Base-by-base conservation (phyloP, 2,329 filamentous ascomycete species). In the Capronia epimyces region DNA sequence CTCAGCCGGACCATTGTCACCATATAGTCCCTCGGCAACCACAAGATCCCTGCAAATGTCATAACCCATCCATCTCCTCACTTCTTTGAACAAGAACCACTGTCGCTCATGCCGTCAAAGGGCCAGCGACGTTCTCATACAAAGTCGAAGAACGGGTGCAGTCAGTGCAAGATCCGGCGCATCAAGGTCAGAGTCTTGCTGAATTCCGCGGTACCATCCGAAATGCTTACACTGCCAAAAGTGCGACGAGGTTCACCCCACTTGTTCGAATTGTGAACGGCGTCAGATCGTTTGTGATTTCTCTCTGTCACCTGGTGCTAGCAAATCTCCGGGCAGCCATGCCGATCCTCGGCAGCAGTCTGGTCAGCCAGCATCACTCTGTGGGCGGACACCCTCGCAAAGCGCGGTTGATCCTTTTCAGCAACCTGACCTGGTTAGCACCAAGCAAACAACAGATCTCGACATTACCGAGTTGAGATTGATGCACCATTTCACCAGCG, bases 131-230 rank as follows among this genome's bases (percentile, higher is more conserved):
- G 59, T 36, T 60, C 55, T 18, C 67, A 70, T 55, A 69, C 66
- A 22, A 70, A 70, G 55, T 68, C 66, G 57, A 66, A 68, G 29
- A 67, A 66, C 58, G 67, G 67, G 31, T 70, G 67, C 49, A 59
- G 64, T 52, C 65, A 68, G 49, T 70, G 67, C 61, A 70, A 70
- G 54, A 62, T 64, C 50, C 60, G 67, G 49, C 66, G 69, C 53
- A 66, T 69, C 25, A 70, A 69, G 66, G 67, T 69, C 42, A 37
- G 34, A 13, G 62, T 57, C 22, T 27, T 4, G 9, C 21, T 12
- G 22, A 34, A 16, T 29, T 15, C 15, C 10, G n/a, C 16, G 29
- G 36, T 9, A 15, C 16, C 13, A 21, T 6, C 10, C 24, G 13
- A 24, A 18, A 39, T 40, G 34, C 49, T 56, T 44, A 47, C 56